Conservation (phyloP, 176 grass and related monocot species). For the Phoenix roebelenii region DNA sequence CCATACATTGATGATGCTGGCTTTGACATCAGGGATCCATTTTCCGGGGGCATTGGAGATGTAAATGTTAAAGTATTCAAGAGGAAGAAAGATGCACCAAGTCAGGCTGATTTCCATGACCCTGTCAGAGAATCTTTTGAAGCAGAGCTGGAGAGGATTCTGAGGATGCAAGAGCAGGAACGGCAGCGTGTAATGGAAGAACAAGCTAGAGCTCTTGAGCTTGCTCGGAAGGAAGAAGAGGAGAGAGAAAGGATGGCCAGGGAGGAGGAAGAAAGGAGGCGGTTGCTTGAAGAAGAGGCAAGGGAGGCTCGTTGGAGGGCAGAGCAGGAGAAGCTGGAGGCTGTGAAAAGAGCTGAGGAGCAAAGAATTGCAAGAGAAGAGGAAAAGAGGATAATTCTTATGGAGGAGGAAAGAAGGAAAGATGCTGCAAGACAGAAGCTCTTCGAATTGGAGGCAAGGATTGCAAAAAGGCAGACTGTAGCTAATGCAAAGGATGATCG, state of each 20-base stretch:
- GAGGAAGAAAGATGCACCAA: constrained; percentile 70
- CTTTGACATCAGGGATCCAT: constrained; percentile 33
- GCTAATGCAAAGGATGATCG: constrained; percentile 30
- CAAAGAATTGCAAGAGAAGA: constrained; percentile 86
- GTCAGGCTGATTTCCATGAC: constrained; percentile 66
- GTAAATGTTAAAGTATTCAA: constrained; percentile 68
- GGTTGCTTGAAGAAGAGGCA: constrained; percentile 62
- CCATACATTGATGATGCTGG: constrained; percentile 46
- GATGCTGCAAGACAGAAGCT: constrained; percentile 83
- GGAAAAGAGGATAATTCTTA: constrained; percentile 46
- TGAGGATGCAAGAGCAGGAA: constrained; percentile 83
- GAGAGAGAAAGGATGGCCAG: constrained; percentile 70
- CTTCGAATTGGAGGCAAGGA: constrained; percentile 82
- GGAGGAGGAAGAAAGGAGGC: constrained; percentile 62
- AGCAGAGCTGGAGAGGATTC: constrained; percentile 82
- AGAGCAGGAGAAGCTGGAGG: constrained; percentile 80
- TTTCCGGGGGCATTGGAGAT: constrained; percentile 30
- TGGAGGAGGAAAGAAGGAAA: constrained; percentile 87
- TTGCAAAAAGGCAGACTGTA: constrained; percentile 55
- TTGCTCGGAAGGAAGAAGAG: constrained; percentile 69
- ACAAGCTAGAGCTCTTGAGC: constrained; percentile 51
- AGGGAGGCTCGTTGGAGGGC: constrained; percentile 60
- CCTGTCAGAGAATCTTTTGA: constrained; percentile 89
- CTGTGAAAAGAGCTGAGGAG: constrained; percentile 59
- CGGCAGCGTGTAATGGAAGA: constrained; percentile 65